These are phyloP conservation scores for Aspergillus japonicus DNA, from an alignment of 2,329 filamentous ascomycete genomes.

Conservation along the genomic window DNA sequence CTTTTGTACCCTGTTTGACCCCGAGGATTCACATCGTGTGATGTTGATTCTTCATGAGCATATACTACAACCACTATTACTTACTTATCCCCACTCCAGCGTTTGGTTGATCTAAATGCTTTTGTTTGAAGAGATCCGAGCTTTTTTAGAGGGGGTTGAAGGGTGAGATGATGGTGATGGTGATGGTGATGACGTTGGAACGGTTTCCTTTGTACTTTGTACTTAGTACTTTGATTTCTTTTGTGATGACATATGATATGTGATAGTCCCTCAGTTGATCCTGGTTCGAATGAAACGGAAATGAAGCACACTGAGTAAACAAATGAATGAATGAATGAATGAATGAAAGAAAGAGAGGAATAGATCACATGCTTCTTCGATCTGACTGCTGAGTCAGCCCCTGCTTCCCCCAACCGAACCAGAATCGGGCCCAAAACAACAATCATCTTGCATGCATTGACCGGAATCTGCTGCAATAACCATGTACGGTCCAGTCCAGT, in stretches of 20 bases:
- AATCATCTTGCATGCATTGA: neutral
- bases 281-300: too few relatives aligned
- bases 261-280: neutral
- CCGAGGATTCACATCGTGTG: neutral
- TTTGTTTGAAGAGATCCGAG: too few relatives aligned
- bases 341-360: neutral
- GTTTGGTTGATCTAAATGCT: neutral
- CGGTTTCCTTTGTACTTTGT: constrained; percentile 23
- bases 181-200: neutral
- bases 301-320: too few relatives aligned
- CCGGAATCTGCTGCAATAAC: neutral
- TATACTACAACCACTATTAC: neutral
- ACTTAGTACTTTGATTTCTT: constrained; percentile 24
- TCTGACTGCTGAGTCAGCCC: constrained; percentile 1
- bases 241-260: neutral
- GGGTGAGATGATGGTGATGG: too few relatives aligned
- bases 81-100: neutral
- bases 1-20: neutral
- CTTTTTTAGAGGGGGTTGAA: neutral
- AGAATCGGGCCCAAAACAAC: neutral
- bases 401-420: neutral
- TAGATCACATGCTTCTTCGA: neutral
- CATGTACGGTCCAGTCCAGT: neutral
- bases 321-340: too few relatives aligned
- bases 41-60: neutral